Conservation (phyloP, 1,284 basidiomycete genomes). For the Agroathelia rolfsii region DNA sequence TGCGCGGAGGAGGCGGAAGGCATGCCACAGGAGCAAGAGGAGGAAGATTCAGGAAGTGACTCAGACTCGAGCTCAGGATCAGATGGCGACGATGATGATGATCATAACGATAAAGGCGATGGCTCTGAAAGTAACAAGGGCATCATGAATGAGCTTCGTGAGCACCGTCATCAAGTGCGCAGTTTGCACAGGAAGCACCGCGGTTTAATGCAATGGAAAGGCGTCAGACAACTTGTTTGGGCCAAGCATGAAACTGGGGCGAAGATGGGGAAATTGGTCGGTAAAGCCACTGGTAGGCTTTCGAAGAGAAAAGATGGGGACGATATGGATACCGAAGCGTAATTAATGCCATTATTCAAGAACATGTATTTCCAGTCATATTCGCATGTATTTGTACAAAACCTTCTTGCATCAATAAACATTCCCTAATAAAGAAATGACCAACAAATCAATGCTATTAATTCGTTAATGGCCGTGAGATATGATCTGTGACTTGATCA, state of each 20-base stretch:
- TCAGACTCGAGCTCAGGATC: constrained; percentile 11
- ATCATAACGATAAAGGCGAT: constrained; percentile 10
- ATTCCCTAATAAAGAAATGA: no score
- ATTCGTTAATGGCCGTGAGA: no score
- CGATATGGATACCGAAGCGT: no score
- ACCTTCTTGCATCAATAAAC: no score
- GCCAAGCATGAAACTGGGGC: constrained; percentile 24
- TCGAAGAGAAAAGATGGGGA: no score
- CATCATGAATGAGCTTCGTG: constrained; percentile 17
- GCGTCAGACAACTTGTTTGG: constrained; percentile 28
- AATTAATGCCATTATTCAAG: no score
- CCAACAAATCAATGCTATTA: no score
- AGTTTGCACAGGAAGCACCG: constrained; percentile 31
- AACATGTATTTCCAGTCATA: no score
- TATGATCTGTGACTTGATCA: no score
- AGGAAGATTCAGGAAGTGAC: constrained; percentile 14
- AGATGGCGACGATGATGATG: constrained; percentile 11
- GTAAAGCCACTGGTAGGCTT: no score
- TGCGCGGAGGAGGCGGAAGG: constrained; percentile 27
- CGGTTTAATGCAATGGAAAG: constrained; percentile 34
- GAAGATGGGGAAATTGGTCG: constrained; percentile 13
- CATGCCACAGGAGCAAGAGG: constrained; percentile 18
- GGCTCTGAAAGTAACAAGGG: constrained; percentile 10
- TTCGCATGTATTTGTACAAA: no score
- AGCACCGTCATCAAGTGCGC: constrained; percentile 15